Conservation (phyloP, 305 asterid genomes). For the Fraxinus floribunda region DNA sequence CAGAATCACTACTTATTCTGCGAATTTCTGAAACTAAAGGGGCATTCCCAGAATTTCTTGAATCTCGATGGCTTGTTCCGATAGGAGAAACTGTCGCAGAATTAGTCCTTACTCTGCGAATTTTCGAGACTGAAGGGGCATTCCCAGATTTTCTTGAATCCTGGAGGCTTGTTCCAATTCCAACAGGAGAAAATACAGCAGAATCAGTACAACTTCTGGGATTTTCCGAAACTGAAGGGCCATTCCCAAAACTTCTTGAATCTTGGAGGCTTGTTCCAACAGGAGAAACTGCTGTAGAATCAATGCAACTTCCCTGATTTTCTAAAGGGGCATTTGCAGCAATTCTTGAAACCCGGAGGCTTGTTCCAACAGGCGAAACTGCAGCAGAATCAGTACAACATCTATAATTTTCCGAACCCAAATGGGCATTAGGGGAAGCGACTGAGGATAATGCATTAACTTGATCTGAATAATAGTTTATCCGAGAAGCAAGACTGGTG, state of each 20-base stretch:
- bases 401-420: conserved; percentile 10
- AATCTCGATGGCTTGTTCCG: neutral
- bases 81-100: neutral
- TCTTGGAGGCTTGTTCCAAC: neutral
- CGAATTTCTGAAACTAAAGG: conserved; percentile 14
- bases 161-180: neutral
- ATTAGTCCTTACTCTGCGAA: neutral
- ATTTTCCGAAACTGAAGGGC: neutral
- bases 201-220: conserved; percentile 5
- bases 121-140: neutral
- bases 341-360: conserved; percentile 3
- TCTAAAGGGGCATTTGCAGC: neutral
- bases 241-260: neutral
- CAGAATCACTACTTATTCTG: neutral
- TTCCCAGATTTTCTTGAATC: conserved; percentile 1
- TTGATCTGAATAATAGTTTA: conserved; percentile 12
- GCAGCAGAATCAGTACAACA: neutral
- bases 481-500: conserved; percentile 20
- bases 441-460: conserved; percentile 23
- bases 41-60: conserved; percentile 2
- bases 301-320: neutral
- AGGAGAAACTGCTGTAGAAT: neutral
- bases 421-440: conserved; percentile 13
- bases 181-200: conserved; percentile 2
- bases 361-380: conserved; percentile 7